A percentile compares a stretch with the other conserved stretches of the same genome.
Evolutionary conservation across 2,329 filamentous ascomycete genomes (phyloP).

Genomic region (Hawksworthiomyces lignivorus): DNA sequence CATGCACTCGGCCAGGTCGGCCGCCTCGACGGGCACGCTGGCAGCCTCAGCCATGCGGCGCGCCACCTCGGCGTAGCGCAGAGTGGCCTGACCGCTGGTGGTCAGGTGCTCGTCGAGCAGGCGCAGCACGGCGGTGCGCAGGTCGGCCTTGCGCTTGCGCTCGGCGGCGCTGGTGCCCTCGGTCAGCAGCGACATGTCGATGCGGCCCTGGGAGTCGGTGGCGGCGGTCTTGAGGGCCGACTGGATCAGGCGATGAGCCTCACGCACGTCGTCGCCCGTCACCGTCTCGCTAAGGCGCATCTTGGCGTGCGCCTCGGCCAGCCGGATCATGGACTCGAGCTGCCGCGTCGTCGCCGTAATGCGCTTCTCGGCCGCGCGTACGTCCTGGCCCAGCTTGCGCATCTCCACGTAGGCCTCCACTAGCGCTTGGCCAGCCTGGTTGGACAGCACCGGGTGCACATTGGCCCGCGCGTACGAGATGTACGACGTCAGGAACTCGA

Average conservation of each 20-base stretch:
- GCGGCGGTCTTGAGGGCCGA: conserved; percentile 92
- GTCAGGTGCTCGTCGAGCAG: conserved; percentile 81
- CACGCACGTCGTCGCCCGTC: conserved; percentile 72
- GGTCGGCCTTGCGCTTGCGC: conserved; percentile 69
- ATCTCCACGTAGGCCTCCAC: conserved; percentile 86
- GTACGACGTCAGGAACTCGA: conserved; percentile 93
- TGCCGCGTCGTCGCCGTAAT: conserved; percentile 97
- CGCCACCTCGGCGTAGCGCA: conserved; percentile 72
- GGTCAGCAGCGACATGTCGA: conserved; percentile 92
- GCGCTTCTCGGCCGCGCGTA: conserved; percentile 82
- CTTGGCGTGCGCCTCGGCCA: conserved; percentile 92
- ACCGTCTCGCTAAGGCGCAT: conserved; percentile 81
- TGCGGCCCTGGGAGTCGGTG: conserved; percentile 86
- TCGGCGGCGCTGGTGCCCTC: conserved; percentile 92
- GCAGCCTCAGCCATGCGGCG: conserved; percentile 64
- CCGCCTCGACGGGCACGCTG: conserved; percentile 62
- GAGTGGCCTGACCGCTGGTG: conserved; percentile 50
- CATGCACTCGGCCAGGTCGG: conserved; percentile 78
- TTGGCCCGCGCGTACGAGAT: conserved; percentile 91
- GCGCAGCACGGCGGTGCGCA: conserved; percentile 70
- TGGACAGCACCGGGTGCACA: conserved; percentile 74
- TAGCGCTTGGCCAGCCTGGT: conserved; percentile 73
- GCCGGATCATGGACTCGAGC: conserved; percentile 96
- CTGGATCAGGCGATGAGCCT: conserved; percentile 89
- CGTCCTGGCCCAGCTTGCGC: conserved; percentile 84